Evolutionary conservation across 352 stramenopile genomes (phyloP), one percentile per base, ranked within the genome.

Genomic region (Globisporangium echinulatum): DNA sequence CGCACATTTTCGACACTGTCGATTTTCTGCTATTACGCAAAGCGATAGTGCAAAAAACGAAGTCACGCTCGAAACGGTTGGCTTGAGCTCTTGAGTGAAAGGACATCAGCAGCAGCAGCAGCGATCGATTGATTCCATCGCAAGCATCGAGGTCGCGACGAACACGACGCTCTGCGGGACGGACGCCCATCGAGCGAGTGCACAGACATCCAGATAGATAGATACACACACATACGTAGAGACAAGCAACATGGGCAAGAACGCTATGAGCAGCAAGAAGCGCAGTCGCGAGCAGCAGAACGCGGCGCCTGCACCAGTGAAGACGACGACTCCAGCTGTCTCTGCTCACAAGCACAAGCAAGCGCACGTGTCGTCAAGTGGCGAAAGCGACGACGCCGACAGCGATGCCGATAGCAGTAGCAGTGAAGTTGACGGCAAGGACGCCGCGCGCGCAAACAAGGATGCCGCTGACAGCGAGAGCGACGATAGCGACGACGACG

Each of bases 391-490:
- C 9, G 49, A 39, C 14, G 67, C 36, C 53, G 67, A 70, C 17
- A 79, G 64, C 48, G 74, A 82, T 1, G 62, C 53, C 37, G 76
- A 88, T 33, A 40, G 17, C 50, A 13, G 10, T 14, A 40, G 19
- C 49, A 52, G 19, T 39, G 49, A 52, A 40, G 46, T 5, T 7
- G 46, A 50, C 0, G 40, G 11, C 40, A 13, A 44, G 40, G 40
- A 44, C 40, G 11, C 40, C 40, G 11, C 2, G 25, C 25, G 25
- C 11, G 40, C 40, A 44, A 7, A 13, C 40, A 13, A 44, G 7
- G 40, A 44, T 1, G 40, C 40, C 40, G 40, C 40, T 44, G 40
- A 7, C 7, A 19, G 17, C 17, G 17, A 19, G 17, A 19, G 17
- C 17, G 17, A 25, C 25, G 25, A 25, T 2, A 44, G 40, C n/a